Evolutionary conservation across 345 rosid species (phyloP), one percentile per base, ranked within the genome.

Genomic region (Salix suchowensis): DNA sequence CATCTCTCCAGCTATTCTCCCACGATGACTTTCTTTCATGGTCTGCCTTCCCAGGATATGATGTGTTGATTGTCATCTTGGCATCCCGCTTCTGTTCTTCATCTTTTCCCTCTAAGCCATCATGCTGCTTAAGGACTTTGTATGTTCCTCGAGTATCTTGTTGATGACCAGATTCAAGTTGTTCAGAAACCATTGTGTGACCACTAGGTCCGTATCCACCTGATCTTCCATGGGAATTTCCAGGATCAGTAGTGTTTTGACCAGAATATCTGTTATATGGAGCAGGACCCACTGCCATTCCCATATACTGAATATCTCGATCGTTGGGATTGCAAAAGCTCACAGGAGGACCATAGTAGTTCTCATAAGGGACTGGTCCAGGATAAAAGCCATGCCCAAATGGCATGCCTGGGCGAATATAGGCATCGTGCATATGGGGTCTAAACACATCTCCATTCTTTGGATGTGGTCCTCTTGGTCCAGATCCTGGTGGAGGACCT

Each of bases 301-400:
- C 97, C 83, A 87, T 87, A 80, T 85, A 91, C 40, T 92, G 86
- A 46, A 87, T 74, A 76, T 96, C 98, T 78, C 91, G 88, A 69
- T 96, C 96, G 79, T 77, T 86, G 73, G 95, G 74, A 83, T 78
- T 85, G 74, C 87, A 84, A 74, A 90, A 94, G 72, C 94, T 88
- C 94, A 89, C 84, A 66, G 97, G 96, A 83, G 94, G 94, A 83
- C 94, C 93, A 81, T 87, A 91, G 78, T 86, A 94, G 65, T 91
- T 88, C 77, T 96, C 98, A 40, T 86, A 90, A 52, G 91, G 84
- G 46, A 91, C 87, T 16, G 92, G 98, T 71, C 91, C 92, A 75
- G 90, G 86, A 86, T 86, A 92, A 89, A 88, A 94, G 15, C 96
- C 92, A 77, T 98, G 99, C 82, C 97, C 88, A 76, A 88, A 75